These are phyloP conservation scores for Dothidotthia symphoricarpi DNA, from an alignment of 2,329 filamentous ascomycete species.

Conservation along the genomic window DNA sequence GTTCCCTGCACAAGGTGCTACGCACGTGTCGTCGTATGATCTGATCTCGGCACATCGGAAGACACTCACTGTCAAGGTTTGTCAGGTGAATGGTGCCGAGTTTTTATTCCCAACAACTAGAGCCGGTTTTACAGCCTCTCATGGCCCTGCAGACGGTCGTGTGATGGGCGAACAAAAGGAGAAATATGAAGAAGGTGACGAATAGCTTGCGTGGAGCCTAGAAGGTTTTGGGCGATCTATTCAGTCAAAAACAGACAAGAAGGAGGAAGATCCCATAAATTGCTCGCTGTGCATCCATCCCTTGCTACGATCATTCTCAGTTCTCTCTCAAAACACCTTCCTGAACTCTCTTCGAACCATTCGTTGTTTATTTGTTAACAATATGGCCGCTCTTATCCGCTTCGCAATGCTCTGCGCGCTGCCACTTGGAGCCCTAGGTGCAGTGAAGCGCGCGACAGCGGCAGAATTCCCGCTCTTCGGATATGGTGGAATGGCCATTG, in stretches of 20 bases:
- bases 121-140: neutral
- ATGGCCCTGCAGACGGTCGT: neutral
- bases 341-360: neutral
- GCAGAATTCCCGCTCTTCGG: conserved; percentile 15
- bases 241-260: conserved; percentile 2
- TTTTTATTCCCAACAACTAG: neutral
- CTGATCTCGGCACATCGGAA: neutral
- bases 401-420: conserved; percentile 11
- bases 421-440: conserved; percentile 14
- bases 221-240: neutral
- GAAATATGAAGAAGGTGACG: conserved; percentile 4
- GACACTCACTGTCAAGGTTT: neutral
- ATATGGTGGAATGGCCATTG: conserved; percentile 13
- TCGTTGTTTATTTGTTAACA: too few relatives aligned
- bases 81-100: neutral
- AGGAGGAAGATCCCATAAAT: neutral
- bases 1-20: too few relatives aligned
- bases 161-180: neutral
- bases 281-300: neutral
- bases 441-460: conserved; percentile 10
- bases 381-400: conserved; percentile 4
- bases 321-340: neutral
- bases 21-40: too few relatives aligned
- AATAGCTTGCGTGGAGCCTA: conserved; percentile 9
- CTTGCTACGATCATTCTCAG: neutral